Base-by-base conservation (phyloP, 2,329 filamentous ascomycete genomes). In the Periconia sp. region DNA sequence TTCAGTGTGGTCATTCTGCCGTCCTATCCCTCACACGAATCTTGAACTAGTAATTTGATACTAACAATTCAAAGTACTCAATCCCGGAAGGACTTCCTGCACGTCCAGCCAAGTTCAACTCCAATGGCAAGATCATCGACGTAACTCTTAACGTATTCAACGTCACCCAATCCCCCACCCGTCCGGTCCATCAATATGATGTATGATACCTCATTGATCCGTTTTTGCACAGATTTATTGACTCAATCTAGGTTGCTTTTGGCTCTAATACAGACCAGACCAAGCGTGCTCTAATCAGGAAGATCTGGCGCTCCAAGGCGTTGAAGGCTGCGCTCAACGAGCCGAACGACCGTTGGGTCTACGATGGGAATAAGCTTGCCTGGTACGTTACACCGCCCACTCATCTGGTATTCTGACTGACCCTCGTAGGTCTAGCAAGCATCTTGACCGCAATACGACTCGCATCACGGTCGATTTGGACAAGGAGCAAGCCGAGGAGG, bases 321-420 rank as follows among this genome's bases (percentile, higher is more conserved):
- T 78, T 91, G 5, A 80, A 87, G 64, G 49, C 69, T 0, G 70
- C 72, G 3, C 71, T 92, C 1, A 73, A 75, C 19, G 54, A 66
- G 34, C 53, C 58, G 2, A 18, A 42, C 2, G 69, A 73, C 2
- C 74, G 75, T 29, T 90, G 86, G 81, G 81, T 96, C 42, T 91
- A 84, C 57, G 91, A 97, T 72, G 89, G 89, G 19, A 85, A 86
- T 60, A 89, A 87, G 68, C 78, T 99, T 33, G 92, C 90, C 12
- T 99, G 94, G 92, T 88, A 74, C 59, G 74, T 53, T 54, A 13
- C 11, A 3, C 21, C 10, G 31, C 22, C 32, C 23, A 13, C 25
- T 30, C n/a, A 6, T 25, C 29, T 30, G 31, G 22, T 15, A 5
- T 16, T n/a, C 24, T 8, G 36, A 23, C 48, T 62, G 35, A 64